Base-by-base conservation (phyloP, 352 stramenopile genomes). In the Phytophthora fragariaefolia region DNA sequence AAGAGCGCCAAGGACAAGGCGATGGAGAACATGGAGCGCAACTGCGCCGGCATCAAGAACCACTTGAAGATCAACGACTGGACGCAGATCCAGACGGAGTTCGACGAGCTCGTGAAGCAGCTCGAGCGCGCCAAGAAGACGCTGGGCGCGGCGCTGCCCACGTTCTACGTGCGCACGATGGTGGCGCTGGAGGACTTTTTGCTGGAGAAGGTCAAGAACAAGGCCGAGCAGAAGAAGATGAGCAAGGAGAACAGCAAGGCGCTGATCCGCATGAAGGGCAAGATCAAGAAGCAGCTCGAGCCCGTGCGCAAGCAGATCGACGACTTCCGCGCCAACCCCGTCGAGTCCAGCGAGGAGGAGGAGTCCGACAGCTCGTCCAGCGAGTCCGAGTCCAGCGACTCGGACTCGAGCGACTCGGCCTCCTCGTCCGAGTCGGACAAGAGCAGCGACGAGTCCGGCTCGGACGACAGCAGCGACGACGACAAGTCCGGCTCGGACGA, bases 201-300 rank as follows among this genome's bases (percentile, higher is more conserved):
- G 52, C 63, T 63, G 6, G 84, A 97, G 63, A 96, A 95, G 71
- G 73, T 98, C 27, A 98, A 97, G 73, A 97, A 98, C 83, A 99
- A 99, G 83, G 93, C 90, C 13, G 90, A 95, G 30, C 94, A 98
- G 60, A 99, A 99, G 82, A 99, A 98, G 76, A 95, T 99, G 76
- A 98, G 83, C 86, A 96, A 97, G 58, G 92, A 97, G 59, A 98
- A 99, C 80, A 96, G 84, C 58, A 96, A 98, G 71, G 93, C 95
- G 42, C 85, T 99, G 10, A 99, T 99, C 73, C 85, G 96, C 17
- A 99, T 99, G 96, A 99, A 99, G 87, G 88, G 98, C 51, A 97
- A 95, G 73, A 71, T 99, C 46, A 98, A 98, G 72, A 99, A 99
- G 82, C 91, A 98, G 76, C 92, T 98, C 58, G 97, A 99, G 63